phyloP scores from a whole-genome alignment of 441 rosid species.

The Syzygium syzygioides region DNA sequence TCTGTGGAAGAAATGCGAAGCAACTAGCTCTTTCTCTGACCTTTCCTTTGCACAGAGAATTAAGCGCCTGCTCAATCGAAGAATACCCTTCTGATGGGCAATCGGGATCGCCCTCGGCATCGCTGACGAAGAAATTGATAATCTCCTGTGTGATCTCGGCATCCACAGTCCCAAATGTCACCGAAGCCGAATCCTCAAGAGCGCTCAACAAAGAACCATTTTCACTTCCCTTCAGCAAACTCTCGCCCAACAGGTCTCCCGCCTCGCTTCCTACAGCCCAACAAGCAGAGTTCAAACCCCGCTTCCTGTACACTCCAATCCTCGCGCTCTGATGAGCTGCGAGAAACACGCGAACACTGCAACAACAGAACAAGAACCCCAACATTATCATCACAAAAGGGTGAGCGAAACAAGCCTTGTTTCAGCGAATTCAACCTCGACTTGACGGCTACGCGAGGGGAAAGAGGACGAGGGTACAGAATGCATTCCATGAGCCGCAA shows the following conservation, averaged over 20 bases:
- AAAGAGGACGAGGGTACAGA: constrained; percentile 20
- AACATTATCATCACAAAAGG: neutral
- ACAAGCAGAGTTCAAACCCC: constrained; percentile 14
- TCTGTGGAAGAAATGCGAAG: neutral
- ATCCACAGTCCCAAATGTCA: constrained; percentile 35
- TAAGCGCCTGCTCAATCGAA: constrained; percentile 56
- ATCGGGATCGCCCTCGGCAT: constrained; percentile 92
- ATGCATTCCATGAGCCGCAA: constrained; percentile 37
- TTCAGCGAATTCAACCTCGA: constrained; percentile 21
- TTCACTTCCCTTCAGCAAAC: constrained; percentile 23
- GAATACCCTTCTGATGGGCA: constrained; percentile 76
- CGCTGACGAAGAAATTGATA: constrained; percentile 76
- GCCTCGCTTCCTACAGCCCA: constrained; percentile 32
- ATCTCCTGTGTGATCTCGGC: constrained; percentile 64
- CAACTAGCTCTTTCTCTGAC: constrained; percentile 17
- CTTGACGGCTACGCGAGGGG: constrained; percentile 19
- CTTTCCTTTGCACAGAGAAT: constrained; percentile 58
- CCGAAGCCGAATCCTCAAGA: constrained; percentile 28
- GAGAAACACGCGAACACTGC: constrained; percentile 29
- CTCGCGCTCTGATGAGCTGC: constrained; percentile 13
- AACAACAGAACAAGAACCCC: constrained; percentile 8
- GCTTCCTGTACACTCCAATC: constrained; percentile 22
- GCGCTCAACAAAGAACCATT: constrained; percentile 34
- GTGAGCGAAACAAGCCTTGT: neutral
- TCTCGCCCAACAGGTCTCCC: constrained; percentile 37